phyloP scores from a whole-genome alignment of 208 protist species.

The Crithidia brevicula region DNA sequence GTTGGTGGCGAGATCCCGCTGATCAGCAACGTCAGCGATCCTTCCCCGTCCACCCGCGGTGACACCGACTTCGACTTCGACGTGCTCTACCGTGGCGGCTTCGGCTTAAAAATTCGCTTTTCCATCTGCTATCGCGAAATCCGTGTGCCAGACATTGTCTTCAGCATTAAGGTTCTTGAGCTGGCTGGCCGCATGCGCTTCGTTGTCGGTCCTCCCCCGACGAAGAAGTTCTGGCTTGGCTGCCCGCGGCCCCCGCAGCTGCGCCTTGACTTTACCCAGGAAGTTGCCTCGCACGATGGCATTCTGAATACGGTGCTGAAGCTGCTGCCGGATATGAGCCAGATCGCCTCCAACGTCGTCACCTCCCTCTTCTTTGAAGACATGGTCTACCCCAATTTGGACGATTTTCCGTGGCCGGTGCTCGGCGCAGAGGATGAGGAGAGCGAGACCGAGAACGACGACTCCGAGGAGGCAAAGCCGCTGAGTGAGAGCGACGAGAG shows the following conservation, averaged over 20 bases:
- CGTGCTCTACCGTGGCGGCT: conserved; percentile 82
- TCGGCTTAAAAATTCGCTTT: conserved; percentile 73
- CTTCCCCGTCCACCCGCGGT: conserved; percentile 44
- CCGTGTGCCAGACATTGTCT: conserved; percentile 73
- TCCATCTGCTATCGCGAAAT: conserved; percentile 64
- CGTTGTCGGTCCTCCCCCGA: conserved; percentile 73
- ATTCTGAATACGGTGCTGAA: conserved; percentile 68
- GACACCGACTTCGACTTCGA: conserved; percentile 88
- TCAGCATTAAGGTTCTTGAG: conserved; percentile 79
- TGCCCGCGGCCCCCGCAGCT: conserved; percentile 61
- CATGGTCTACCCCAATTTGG: conserved; percentile 81
- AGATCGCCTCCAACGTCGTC: conserved; percentile 69
- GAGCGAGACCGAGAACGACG: conserved; percentile 5
- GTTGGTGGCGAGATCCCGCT: conserved; percentile 84
- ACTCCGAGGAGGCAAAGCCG: not conserved
- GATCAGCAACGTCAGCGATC: conserved; percentile 69
- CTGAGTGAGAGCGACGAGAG: conserved; percentile 8
- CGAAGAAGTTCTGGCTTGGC: conserved; percentile 79
- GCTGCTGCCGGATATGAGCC: conserved; percentile 77
- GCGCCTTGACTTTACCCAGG: conserved; percentile 77
- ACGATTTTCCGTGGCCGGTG: conserved; percentile 81
- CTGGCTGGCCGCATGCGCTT: conserved; percentile 76
- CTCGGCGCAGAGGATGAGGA: conserved; percentile 34
- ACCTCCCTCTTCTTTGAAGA: conserved; percentile 79
- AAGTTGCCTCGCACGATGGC: conserved; percentile 75